Percentiles rank a stretch among this genome's conserved stretches.
phyloP scores from a whole-genome alignment of 2,329 filamentous ascomycete species.

The Sclerotinia nivalis region DNA sequence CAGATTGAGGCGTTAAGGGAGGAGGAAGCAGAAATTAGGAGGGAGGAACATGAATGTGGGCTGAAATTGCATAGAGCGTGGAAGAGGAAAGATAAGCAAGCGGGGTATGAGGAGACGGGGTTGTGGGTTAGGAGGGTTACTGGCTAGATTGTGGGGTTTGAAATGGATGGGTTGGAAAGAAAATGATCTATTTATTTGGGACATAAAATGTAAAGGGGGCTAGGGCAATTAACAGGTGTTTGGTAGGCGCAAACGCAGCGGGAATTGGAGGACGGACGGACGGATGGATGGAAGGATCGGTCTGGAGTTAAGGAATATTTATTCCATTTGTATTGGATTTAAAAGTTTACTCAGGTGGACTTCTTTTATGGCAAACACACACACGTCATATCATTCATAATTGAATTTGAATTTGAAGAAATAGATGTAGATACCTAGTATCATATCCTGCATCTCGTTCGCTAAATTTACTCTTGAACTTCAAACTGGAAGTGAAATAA shows the following conservation, averaged over 20 bases:
- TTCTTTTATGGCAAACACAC: not conserved
- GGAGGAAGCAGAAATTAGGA: constrained; percentile 71
- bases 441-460: not conserved
- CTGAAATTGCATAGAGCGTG: constrained; percentile 72
- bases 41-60: constrained; percentile 77
- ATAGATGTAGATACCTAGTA: not conserved
- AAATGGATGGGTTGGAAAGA: not conserved
- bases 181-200: not conserved
- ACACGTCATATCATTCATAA: not conserved
- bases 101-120: constrained; percentile 63
- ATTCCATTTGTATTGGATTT: not conserved
- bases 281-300: not conserved
- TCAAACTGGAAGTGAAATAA: too few species aligned
- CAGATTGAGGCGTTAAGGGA: constrained; percentile 66
- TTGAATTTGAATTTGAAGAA: not conserved
- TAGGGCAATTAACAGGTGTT: not conserved
- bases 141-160: constrained; percentile 43
- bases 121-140: constrained; percentile 81
- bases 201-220: not conserved
- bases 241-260: not conserved
- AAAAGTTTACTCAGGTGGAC: not conserved
- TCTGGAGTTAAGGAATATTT: not conserved
- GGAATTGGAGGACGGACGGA: not conserved
- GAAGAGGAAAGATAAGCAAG: constrained; percentile 70
- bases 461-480: not conserved